Base-by-base conservation (phyloP, 2,329 filamentous ascomycete genomes). In the Scopulariopsis brevicaulis region DNA sequence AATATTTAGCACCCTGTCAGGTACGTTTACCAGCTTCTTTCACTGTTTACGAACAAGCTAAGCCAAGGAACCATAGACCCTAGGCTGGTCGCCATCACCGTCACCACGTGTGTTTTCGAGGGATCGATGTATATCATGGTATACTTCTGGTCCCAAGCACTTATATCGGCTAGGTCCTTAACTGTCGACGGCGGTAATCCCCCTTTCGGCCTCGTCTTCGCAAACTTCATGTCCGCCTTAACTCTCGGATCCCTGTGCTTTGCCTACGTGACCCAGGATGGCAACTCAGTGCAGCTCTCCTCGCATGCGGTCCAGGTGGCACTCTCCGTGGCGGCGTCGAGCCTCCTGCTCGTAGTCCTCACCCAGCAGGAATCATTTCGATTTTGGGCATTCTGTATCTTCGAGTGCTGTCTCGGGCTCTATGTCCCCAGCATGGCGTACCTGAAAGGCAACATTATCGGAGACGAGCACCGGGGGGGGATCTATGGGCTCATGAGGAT, bases 111-210 rank as follows among this genome's bases (percentile, higher is more conserved):
- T 59, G 75, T 82, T 65, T 83, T 84, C 63, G 82, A 85, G 67
- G 80, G 80, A 22, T 75, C 79, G 32, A 80, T 84, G 72, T 84
- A 84, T 64, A 72, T 85, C 12, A 84, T 84, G 64, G 78, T 85
- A 58, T 84, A 83, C 66, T 83, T 82, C 70, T 84, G 81, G 77
- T 78, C 80, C 0, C 76, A 79, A 1, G 76, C 79, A 2, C 68
- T 85, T 20, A 77, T 72, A 60, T 69, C 71, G 15, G 69, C 73
- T 12, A 71, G 7, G 34, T 14, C 34, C 34, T 14, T 37, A 37
- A 37, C 34, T 37, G 34, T 72, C 48, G 63, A n/a, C 25, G 8
- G 12, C 25, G 6, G 12, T 6, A 15, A 20, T 15, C 71, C 60
- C n/a, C 68, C 70, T 0, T 77, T 79, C 40, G 78, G 79, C 1